Evolutionary conservation across 2,329 filamentous ascomycete genomes (phyloP).

Genomic region (Arthrobotrys entomopaga): DNA sequence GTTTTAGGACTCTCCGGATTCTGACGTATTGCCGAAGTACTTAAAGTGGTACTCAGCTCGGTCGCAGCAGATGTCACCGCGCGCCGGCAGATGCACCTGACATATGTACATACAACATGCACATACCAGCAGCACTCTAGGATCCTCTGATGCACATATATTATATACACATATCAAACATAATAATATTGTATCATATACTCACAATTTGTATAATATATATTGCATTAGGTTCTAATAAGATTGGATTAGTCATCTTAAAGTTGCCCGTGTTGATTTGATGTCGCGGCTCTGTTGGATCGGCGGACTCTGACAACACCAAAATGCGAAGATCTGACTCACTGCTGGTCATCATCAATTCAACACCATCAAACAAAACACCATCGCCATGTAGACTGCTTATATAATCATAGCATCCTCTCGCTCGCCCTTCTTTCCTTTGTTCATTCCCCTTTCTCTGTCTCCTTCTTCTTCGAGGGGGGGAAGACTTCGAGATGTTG

Average conservation of each 20-base stretch:
- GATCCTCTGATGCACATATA: too few relatives aligned
- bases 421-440: background rate
- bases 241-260: background rate
- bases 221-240: background rate
- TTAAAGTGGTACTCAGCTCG: too few relatives aligned
- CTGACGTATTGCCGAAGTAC: conserved; percentile 36
- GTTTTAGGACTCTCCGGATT: conserved; percentile 42
- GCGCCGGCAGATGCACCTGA: background rate
- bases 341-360: too few relatives aligned
- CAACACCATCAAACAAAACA: background rate
- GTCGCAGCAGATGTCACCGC: too few relatives aligned
- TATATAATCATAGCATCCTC: background rate
- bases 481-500: conserved; percentile 15
- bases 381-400: background rate
- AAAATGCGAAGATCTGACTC: too few relatives aligned
- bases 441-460: background rate
- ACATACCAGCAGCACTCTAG: too few relatives aligned
- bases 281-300: background rate
- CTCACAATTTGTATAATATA: background rate
- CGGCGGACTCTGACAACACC: background rate
- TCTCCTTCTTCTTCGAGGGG: background rate
- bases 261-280: too few relatives aligned
- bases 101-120: background rate
- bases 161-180: too few relatives aligned
- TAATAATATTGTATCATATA: too few relatives aligned